Conservation (phyloP, 257 asterid genomes). For the Forsythia viridissima region DNA sequence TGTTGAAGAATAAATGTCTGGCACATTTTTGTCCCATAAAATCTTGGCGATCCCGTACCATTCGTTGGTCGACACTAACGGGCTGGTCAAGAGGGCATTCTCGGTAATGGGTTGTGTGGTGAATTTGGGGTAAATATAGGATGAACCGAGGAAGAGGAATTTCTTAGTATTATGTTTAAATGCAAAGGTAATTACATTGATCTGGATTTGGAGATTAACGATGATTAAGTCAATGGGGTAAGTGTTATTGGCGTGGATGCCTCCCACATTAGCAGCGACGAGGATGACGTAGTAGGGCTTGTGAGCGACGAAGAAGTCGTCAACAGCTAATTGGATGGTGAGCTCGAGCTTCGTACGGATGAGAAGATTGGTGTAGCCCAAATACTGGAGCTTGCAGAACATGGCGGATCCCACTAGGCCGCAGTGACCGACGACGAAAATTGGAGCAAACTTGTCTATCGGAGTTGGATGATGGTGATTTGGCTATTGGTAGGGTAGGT, state of each 20-base stretch:
- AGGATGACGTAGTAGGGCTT: slow-evolving; percentile 45
- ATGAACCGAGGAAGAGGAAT: slow-evolving; percentile 44
- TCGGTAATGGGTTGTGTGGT: slow-evolving; percentile 52
- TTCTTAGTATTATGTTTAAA: slow-evolving; percentile 30
- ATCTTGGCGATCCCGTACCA: slow-evolving; percentile 49
- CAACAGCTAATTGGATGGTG: slow-evolving; percentile 43
- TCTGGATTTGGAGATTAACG: slow-evolving; percentile 47
- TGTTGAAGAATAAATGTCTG: slow-evolving; percentile 38
- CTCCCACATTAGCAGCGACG: slow-evolving; percentile 51
- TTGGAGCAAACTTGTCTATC: slow-evolving; percentile 35
- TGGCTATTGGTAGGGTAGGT: too few relatives aligned
- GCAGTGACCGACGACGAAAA: slow-evolving; percentile 52
- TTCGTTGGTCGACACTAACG: slow-evolving; percentile 46
- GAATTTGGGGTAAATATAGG: slow-evolving; percentile 50
- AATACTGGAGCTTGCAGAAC: slow-evolving; percentile 30
- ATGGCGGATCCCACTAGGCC: slow-evolving; percentile 54
- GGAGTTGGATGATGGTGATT: neutral
- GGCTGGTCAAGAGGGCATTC: slow-evolving; percentile 33
- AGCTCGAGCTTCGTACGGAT: slow-evolving; percentile 49
- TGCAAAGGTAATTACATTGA: slow-evolving; percentile 39
- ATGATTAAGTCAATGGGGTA: slow-evolving; percentile 50
- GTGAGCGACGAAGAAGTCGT: slow-evolving; percentile 38
- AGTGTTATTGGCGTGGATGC: slow-evolving; percentile 49
- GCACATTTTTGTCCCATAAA: slow-evolving; percentile 45
- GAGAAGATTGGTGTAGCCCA: slow-evolving; percentile 40